A percentile compares a stretch with the other conserved stretches of the same genome.
Evolutionary conservation across 2,329 filamentous ascomycete genomes (phyloP).

Genomic region (Fusarium sp.): DNA sequence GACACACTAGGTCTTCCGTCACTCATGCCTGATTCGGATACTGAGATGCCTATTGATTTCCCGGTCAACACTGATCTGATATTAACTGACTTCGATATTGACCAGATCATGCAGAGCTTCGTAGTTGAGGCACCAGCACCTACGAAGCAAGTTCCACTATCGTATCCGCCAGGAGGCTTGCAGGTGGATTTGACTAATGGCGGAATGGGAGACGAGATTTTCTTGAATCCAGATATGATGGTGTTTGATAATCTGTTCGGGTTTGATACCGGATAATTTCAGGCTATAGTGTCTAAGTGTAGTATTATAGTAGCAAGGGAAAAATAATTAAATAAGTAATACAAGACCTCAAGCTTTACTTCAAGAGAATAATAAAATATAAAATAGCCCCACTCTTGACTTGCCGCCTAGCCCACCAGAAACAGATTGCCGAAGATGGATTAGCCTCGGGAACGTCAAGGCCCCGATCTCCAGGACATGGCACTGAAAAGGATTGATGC

Average conservation of each 20-base stretch:
- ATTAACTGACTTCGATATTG: conserved; percentile 4
- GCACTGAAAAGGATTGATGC: no score
- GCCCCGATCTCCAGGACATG: no score
- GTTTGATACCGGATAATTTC: neutral
- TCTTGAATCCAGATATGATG: neutral
- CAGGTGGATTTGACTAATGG: neutral
- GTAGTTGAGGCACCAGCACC: accelerated
- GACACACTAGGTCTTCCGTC: neutral
- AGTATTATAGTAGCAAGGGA: no score
- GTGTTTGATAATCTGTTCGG: conserved; percentile 15
- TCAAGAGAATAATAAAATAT: no score
- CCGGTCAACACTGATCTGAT: neutral
- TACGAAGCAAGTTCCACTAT: neutral
- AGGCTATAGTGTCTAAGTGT: neutral
- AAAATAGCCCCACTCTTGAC: no score
- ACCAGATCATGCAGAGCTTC: conserved; percentile 26
- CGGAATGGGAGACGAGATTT: neutral
- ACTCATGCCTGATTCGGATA: accelerated
- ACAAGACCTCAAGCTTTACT: no score
- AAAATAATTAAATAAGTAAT: no score
- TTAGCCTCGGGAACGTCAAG: no score
- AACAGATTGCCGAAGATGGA: no score
- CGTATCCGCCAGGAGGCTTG: no score
- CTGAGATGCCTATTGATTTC: neutral
- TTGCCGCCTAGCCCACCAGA: no score